A percentile compares a stretch with the other conserved stretches of the same genome.
These are phyloP conservation scores for Trichoderma citrinoviride DNA, from an alignment of 2,329 filamentous ascomycete genomes.

Conservation along the genomic window DNA sequence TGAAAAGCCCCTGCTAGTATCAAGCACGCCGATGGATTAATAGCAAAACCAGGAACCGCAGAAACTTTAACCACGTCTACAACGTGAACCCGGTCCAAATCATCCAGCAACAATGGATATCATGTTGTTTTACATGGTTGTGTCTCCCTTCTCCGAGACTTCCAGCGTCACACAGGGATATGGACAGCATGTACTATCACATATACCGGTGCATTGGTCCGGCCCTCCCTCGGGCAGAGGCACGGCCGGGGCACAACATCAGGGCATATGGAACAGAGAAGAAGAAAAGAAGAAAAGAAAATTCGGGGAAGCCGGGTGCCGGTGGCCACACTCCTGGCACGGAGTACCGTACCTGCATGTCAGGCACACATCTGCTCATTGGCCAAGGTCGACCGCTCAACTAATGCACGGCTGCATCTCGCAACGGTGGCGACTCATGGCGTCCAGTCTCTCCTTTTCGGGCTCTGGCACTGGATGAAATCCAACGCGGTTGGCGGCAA, in stretches of 20 bases:
- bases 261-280: background rate
- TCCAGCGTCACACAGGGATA: background rate
- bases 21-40: background rate
- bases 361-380: conserved; percentile 15
- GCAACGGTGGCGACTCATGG: conserved; percentile 13
- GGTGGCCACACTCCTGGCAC: conserved; percentile 7
- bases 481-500: conserved; percentile 2
- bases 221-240: background rate
- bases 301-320: conserved; percentile 8
- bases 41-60: background rate
- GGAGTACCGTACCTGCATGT: conserved; percentile 10
- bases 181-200: background rate
- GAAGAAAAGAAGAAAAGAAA: conserved; percentile 5
- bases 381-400: background rate
- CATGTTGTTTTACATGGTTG: background rate
- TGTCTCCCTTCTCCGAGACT: background rate
- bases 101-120: background rate
- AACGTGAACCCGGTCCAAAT: background rate
- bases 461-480: background rate
- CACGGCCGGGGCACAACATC: background rate
- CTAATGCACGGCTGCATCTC: conserved; percentile 18
- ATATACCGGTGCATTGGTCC: background rate
- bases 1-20: background rate
- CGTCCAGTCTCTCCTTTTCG: conserved; percentile 2
- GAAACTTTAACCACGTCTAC: background rate